Evolutionary conservation across 73 alveolate genomes (phyloP).

Genomic region (Paramecium biaurelia): DNA sequence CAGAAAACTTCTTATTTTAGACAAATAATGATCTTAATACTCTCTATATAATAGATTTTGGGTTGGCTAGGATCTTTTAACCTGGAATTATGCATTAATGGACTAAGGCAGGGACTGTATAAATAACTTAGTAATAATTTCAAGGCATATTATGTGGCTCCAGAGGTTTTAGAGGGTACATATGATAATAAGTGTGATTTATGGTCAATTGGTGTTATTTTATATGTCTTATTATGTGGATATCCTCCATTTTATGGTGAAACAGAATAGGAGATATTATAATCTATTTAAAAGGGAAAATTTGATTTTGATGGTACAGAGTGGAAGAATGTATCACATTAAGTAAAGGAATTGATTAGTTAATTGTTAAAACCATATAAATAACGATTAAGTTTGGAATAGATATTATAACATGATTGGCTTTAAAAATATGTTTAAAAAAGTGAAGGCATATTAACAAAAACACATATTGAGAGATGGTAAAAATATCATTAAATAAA

Average conservation of each 20-base stretch:
- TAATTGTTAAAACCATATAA: conserved; percentile 61
- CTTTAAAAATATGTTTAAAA: background rate
- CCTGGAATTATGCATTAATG: background rate
- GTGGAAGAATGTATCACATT: conserved; percentile 57
- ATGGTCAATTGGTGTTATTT: conserved; percentile 74
- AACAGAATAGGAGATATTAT: conserved; percentile 67
- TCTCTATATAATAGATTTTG: conserved; percentile 30
- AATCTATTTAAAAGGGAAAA: conserved; percentile 56
- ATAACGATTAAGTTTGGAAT: background rate
- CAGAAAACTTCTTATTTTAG: conserved; percentile 42
- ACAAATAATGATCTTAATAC: conserved; percentile 30
- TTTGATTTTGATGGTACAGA: conserved; percentile 71
- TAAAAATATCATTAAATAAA: background rate
- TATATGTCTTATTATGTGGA: conserved; percentile 69
- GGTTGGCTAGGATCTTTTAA: background rate
- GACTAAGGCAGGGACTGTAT: conserved; percentile 67
- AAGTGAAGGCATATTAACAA: background rate
- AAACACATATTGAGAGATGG: background rate
- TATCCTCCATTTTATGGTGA: conserved; percentile 75
- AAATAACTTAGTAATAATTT: background rate
- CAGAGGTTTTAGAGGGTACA: conserved; percentile 68
- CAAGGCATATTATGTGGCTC: conserved; percentile 72
- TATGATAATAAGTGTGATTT: conserved; percentile 73
- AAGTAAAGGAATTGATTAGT: conserved; percentile 69
- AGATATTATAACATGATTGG: conserved; percentile 31